Conservation (phyloP, 2,329 filamentous ascomycete genomes). For the Mycogone perniciosa region DNA sequence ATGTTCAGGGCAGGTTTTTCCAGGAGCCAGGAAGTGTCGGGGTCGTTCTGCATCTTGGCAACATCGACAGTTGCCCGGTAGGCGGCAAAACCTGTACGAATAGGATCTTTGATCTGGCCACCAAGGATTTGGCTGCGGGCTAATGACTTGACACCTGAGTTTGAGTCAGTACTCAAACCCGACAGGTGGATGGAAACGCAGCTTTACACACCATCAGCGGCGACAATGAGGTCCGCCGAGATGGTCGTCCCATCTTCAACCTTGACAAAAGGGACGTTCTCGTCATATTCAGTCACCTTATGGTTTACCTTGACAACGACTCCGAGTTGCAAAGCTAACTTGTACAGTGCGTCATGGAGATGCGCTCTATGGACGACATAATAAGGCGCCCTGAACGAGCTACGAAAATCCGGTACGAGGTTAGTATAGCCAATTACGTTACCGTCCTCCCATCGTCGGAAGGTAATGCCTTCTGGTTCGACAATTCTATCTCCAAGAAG, state of each 20-base stretch:
- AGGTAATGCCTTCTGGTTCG: constrained; percentile 20
- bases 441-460: constrained; percentile 26
- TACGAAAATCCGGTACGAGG: constrained; percentile 20
- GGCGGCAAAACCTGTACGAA: constrained; percentile 32
- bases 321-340: constrained; percentile 20
- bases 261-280: constrained; percentile 16
- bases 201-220: constrained; percentile 27
- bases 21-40: constrained; percentile 33
- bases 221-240: constrained; percentile 28
- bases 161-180: neutral
- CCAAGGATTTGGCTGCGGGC: constrained; percentile 9
- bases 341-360: constrained; percentile 27
- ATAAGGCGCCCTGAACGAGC: constrained; percentile 25
- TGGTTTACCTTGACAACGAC: constrained; percentile 22
- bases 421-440: constrained; percentile 25
- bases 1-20: constrained; percentile 33
- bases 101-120: neutral
- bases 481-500: constrained; percentile 16
- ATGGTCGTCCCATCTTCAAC: constrained; percentile 19
- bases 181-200: neutral
- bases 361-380: constrained; percentile 32
- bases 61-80: constrained; percentile 36
- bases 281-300: constrained; percentile 20
- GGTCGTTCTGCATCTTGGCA: constrained; percentile 28
- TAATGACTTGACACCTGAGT: constrained; percentile 1